Base-by-base conservation (phyloP, 176 grass and related monocot species). In the Saccharum officinarum region DNA sequence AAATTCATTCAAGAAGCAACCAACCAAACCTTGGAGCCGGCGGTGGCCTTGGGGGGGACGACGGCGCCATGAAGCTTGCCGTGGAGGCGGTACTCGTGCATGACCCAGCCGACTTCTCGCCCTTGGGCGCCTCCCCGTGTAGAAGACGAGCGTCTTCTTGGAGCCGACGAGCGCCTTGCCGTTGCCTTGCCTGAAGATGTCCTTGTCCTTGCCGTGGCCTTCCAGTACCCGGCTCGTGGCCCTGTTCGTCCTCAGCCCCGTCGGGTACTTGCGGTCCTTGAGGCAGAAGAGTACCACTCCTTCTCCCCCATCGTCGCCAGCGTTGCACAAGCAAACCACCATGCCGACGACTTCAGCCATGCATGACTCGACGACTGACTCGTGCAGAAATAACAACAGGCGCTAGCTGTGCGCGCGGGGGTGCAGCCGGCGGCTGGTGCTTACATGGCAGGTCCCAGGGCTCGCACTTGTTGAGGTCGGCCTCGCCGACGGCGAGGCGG, bases 241-340 rank as follows among this genome's bases (percentile, higher is more conserved):
- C 83, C 94, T 76, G 89, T 96, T 96, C 33, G 94, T 91, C 82
- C 94, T 82, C 78, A 91, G 55, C 12, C 94, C 94, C 65, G 91
- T 93, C 45, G 94, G 94, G 70, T 96, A 96, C 87, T 96, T 96
- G 30, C 94, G 83, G 76, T 96, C 94, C 79, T 87, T 91, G 81
- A 91, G 80, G 63, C 91, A 93, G 87, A 96, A 96, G 77, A 93
- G 86, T 96, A 96, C 94, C 94, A 96, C 86, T 93, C 94, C 87
- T 91, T 91, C 84, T 93, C 94, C 74, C 94, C 94, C 81, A 96
- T 93, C 81, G 69, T 89, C 36, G 91, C 91, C 81, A 80, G 86
- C 70, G 76, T 91, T 96, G 74, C 76, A 50, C 11, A 5, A 34
- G 3, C 3, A 34, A 12, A 10, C 9, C 10, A 50, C 47, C 49